phyloP scores from a whole-genome alignment of 2,329 filamentous ascomycete species.

The Aspergillus japonicus region DNA sequence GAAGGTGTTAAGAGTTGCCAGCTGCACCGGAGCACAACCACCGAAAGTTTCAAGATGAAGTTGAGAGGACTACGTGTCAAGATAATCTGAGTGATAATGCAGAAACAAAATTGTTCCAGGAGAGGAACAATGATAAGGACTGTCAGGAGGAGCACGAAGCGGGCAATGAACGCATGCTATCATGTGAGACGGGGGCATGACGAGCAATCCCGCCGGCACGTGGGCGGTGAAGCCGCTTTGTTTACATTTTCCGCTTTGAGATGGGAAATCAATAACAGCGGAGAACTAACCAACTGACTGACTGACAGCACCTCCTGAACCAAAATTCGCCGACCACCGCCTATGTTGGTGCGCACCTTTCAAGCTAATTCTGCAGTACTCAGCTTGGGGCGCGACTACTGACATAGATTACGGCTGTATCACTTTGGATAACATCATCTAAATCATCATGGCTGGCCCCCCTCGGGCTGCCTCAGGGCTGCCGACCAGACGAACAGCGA shows the following conservation, averaged over 20 bases:
- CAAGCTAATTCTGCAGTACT: background rate
- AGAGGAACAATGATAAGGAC: background rate
- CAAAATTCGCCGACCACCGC: constrained; percentile 1
- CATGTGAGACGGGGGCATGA: constrained; percentile 30
- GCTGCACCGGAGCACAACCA: background rate
- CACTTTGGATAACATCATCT: background rate
- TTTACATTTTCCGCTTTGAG: constrained; percentile 33
- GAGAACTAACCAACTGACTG: background rate
- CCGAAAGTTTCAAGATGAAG: background rate
- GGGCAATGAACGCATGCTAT: constrained; percentile 21
- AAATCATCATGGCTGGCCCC: constrained; percentile 53
- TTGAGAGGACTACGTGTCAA: background rate
- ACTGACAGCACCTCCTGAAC: background rate
- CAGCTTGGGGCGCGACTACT: background rate
- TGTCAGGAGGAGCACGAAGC: background rate
- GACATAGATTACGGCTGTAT: background rate
- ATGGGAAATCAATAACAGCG: constrained; percentile 12
- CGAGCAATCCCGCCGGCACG: constrained; percentile 12
- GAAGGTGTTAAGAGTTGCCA: no score
- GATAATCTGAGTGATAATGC: background rate
- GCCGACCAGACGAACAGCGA: constrained; percentile 48
- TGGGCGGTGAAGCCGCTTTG: constrained; percentile 24
- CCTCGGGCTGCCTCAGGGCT: constrained; percentile 50
- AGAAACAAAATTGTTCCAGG: no score
- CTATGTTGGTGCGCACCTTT: background rate